A percentile compares a stretch with the other conserved stretches of the same genome.
Evolutionary conservation across 2,329 filamentous ascomycete genomes (phyloP).

Genomic region (Bertia moriformis): DNA sequence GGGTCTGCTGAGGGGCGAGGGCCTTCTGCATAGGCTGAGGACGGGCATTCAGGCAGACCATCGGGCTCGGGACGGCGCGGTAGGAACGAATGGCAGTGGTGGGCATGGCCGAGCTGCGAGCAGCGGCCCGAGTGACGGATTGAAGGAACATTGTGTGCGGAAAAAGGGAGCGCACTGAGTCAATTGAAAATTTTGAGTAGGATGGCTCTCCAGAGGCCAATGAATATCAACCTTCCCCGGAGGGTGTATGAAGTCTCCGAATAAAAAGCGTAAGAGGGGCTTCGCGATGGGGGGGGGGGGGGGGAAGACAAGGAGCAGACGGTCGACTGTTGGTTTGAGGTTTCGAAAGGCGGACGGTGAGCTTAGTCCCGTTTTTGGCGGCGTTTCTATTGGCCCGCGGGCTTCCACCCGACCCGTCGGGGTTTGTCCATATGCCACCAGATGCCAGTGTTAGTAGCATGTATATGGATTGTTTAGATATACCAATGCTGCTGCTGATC

Average conservation of each 20-base stretch:
- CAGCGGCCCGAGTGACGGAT: slow-evolving; percentile 24
- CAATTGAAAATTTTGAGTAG: too few relatives aligned
- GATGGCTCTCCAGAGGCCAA: too few relatives aligned
- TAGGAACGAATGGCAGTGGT: slow-evolving; percentile 8
- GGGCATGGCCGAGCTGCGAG: slow-evolving; percentile 22
- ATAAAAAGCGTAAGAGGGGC: slow-evolving; percentile 4
- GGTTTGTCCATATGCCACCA: too few relatives aligned
- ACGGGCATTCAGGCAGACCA: not conserved
- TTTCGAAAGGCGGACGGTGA: slow-evolving; percentile 18
- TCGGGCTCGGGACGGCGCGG: not conserved
- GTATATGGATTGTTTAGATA: too few relatives aligned
- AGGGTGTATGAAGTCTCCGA: not conserved
- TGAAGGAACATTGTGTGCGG: slow-evolving; percentile 27
- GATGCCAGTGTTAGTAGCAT: too few relatives aligned
- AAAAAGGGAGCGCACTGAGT: slow-evolving; percentile 3
- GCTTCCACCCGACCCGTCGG: too few relatives aligned
- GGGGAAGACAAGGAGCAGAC: slow-evolving; percentile 15
- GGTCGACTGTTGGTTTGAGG: slow-evolving; percentile 19
- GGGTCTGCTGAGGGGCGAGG: not conserved
- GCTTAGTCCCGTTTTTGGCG: slow-evolving; percentile 15
- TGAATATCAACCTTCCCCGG: too few relatives aligned
- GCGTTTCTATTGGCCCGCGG: slow-evolving; percentile 15
- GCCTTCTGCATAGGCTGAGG: not conserved
- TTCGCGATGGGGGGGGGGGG: slow-evolving; percentile 11
- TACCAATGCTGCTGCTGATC: too few relatives aligned